Evolutionary conservation across 192 early-diverging fungal genomes (phyloP).

Genomic region (Coemansia sp.): DNA sequence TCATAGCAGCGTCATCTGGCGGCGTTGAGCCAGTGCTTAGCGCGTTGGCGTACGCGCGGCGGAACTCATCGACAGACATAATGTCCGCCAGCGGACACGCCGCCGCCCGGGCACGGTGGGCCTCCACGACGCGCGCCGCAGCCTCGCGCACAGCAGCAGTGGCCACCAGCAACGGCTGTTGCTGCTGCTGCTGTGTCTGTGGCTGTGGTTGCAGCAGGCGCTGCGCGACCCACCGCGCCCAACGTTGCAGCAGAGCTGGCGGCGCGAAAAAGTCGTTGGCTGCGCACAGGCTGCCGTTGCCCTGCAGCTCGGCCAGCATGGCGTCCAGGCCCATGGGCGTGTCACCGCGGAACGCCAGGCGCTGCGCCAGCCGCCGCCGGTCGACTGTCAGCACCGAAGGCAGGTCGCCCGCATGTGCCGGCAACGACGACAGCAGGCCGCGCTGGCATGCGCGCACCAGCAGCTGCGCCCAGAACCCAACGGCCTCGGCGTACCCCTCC

Average conservation of each 20-base stretch:
- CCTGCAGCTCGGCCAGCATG: slow-evolving; percentile 17
- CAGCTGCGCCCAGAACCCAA: slow-evolving; percentile 32
- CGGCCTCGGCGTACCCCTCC: slow-evolving; percentile 37
- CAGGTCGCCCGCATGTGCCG: background rate
- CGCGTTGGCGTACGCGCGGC: background rate
- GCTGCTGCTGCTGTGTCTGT: no score
- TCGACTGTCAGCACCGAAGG: slow-evolving; percentile 29
- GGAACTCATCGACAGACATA: slow-evolving; percentile 35
- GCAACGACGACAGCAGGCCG: slow-evolving; percentile 15
- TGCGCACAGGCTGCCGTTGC: slow-evolving; percentile 1
- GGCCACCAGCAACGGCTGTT: no score
- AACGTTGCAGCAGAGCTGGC: slow-evolving; percentile 13
- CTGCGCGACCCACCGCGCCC: slow-evolving; percentile 18
- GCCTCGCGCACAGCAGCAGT: background rate
- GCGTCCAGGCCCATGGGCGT: slow-evolving; percentile 37
- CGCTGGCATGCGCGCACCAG: slow-evolving; percentile 11
- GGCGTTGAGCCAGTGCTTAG: background rate
- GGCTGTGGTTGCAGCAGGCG: slow-evolving; percentile 1
- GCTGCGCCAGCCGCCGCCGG: slow-evolving; percentile 7
- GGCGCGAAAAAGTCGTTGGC: slow-evolving; percentile 15
- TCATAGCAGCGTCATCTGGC: slow-evolving; percentile 12
- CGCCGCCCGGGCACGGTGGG: slow-evolving; percentile 14
- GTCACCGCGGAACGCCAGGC: slow-evolving; percentile 34
- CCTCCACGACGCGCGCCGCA: slow-evolving; percentile 12
- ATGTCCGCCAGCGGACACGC: slow-evolving; percentile 29